These are phyloP conservation scores for Pinus taeda DNA, from an alignment of 75 land plant species.

Conservation along the genomic window DNA sequence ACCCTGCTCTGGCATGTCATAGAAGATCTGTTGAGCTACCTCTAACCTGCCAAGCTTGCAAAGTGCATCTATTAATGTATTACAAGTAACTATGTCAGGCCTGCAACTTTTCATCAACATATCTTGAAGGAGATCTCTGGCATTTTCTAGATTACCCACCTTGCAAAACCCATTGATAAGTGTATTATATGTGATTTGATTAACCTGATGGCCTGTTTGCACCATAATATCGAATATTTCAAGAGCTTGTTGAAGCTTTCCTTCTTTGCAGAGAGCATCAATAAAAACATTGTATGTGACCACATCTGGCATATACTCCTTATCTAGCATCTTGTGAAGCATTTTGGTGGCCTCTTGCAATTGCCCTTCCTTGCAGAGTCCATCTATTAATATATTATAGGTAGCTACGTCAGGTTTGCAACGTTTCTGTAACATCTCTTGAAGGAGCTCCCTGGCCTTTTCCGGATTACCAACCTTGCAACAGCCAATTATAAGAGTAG, in stretches of 20 bases:
- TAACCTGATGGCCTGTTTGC: conserved; percentile 34
- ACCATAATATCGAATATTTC: conserved; percentile 29
- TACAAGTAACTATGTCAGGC: conserved; percentile 26
- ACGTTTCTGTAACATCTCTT: conserved; percentile 20
- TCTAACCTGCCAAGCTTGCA: conserved; percentile 22
- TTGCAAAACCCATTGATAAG: conserved; percentile 57
- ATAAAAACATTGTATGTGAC: conserved; percentile 45
- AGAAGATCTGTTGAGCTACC: conserved; percentile 30
- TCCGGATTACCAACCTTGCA: conserved; percentile 30
- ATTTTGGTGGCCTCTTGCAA: conserved; percentile 32
- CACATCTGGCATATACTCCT: conserved; percentile 14
- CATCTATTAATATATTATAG: conserved; percentile 51
- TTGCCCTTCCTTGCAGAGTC: conserved; percentile 41
- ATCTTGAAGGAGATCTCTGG: conserved; percentile 24
- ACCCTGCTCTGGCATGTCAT: conserved; percentile 19
- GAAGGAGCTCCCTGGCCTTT: conserved; percentile 26
- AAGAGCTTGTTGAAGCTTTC: conserved; percentile 28
- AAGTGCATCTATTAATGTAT: conserved; percentile 35
- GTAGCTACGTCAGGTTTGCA: conserved; percentile 38
- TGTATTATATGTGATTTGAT: conserved; percentile 47
- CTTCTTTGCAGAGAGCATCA: conserved; percentile 31
- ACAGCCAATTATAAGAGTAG: conserved; percentile 29
- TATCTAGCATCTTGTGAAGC: conserved; percentile 23
- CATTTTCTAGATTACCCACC: conserved; percentile 45
- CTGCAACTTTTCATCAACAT: conserved; percentile 33